phyloP scores from a whole-genome alignment of 176 grass and related monocot genomes.

The Oryza glumipatula region DNA sequence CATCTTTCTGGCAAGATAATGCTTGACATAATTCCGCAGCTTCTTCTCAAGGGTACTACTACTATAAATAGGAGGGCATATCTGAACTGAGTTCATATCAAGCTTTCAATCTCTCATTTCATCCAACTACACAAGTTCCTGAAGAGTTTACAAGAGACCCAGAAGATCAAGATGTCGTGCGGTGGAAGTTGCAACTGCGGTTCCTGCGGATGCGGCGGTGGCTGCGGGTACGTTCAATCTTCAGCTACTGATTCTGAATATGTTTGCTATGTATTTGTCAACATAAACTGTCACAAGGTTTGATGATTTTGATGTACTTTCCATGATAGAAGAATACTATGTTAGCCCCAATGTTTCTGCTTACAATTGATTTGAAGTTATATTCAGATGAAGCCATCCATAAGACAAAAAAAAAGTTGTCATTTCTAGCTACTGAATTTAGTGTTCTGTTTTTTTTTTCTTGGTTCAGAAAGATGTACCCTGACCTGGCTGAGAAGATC shows the following conservation, averaged over 20 bases:
- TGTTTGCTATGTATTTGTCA: neutral
- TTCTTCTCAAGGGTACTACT: neutral
- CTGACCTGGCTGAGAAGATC: slow-evolving; percentile 42
- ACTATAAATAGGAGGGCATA: slow-evolving; percentile 12
- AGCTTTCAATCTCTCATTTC: slow-evolving; percentile 4
- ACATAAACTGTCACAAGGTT: neutral
- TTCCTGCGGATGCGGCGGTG: slow-evolving; percentile 30
- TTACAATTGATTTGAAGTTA: neutral
- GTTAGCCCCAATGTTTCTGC: neutral
- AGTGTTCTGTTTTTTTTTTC: neutral
- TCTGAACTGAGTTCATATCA: slow-evolving; percentile 3
- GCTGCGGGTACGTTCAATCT: slow-evolving; percentile 13
- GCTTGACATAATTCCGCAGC: neutral
- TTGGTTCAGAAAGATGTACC: slow-evolving; percentile 40
- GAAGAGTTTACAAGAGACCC: neutral
- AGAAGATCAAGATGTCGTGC: slow-evolving; percentile 18
- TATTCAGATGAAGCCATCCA: neutral
- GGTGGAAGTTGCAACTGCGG: slow-evolving; percentile 37
- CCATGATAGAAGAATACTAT: neutral
- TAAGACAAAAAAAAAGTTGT: neutral
- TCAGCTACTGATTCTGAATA: neutral
- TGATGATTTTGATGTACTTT: neutral
- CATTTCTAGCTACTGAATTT: neutral
- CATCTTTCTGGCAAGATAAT: slow-evolving; percentile 3
- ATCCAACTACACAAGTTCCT: neutral